Conservation (phyloP, 805 yeast species). For the Tetrapisispora phaffii region DNA sequence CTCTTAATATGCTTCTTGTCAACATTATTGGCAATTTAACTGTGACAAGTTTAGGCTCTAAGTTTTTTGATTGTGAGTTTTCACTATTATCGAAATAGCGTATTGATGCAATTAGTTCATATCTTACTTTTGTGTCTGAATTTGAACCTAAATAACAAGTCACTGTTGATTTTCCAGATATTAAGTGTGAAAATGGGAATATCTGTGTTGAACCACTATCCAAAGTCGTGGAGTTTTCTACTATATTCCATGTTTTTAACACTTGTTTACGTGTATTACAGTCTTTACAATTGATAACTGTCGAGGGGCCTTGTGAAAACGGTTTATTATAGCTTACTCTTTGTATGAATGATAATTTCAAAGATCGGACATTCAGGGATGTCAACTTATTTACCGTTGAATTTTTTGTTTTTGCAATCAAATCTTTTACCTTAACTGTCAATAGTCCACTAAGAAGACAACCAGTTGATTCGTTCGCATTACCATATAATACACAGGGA, state of each 20-base stretch:
- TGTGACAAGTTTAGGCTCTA: conserved; percentile 22
- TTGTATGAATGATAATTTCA: conserved; percentile 63
- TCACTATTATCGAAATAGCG: conserved; percentile 31
- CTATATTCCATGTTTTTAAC: conserved; percentile 81
- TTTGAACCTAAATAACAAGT: conserved; percentile 52
- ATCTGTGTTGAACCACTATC: conserved; percentile 64
- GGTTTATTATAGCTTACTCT: conserved; percentile 58
- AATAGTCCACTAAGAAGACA: conserved; percentile 76
- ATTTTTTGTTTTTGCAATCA: conserved; percentile 17
- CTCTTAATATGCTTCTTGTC: conserved; percentile 66
- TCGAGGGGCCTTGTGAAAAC: conserved; percentile 44
- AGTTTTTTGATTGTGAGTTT: not conserved
- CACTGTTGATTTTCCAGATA: conserved; percentile 85
- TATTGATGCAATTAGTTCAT: conserved; percentile 59
- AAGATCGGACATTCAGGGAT: conserved; percentile 40
- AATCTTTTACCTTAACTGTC: conserved; percentile 40
- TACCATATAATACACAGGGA: conserved; percentile 79
- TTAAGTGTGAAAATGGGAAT: conserved; percentile 81
- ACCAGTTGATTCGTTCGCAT: conserved; percentile 70
- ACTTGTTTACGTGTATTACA: conserved; percentile 49
- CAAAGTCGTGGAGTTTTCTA: conserved; percentile 41
- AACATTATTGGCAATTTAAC: conserved; percentile 57
- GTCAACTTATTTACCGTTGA: not conserved
- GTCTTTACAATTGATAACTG: conserved; percentile 44
- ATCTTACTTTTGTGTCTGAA: conserved; percentile 47